phyloP scores from a whole-genome alignment of 768 basidiomycete genomes.

The Lentinula aciculospora region DNA sequence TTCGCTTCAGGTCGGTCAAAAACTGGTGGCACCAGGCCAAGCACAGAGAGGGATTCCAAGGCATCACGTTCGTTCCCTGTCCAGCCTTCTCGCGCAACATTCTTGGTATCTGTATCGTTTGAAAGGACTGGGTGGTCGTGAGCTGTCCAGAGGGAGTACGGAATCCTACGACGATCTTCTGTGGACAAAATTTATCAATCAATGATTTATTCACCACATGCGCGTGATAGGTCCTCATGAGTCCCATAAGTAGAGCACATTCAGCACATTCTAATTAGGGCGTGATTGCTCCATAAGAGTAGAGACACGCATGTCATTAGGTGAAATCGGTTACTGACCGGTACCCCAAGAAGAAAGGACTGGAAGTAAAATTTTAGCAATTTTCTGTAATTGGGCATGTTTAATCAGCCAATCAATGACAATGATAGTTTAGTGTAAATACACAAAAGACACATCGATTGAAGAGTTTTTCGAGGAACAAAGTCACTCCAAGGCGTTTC shows the following conservation, averaged over 20 bases:
- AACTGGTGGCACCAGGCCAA: conserved; percentile 69
- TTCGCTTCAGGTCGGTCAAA: conserved; percentile 46
- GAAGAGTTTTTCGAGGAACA: conserved; percentile 6
- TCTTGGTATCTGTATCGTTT: conserved; percentile 76
- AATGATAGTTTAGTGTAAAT: no score
- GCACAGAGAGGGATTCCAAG: conserved; percentile 75
- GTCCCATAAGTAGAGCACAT: neutral
- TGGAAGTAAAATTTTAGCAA: conserved; percentile 92
- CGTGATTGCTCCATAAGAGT: neutral
- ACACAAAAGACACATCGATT: neutral
- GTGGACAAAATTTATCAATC: conserved; percentile 3
- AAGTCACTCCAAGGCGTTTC: neutral
- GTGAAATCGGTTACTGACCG: conserved; percentile 37
- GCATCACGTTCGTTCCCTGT: neutral
- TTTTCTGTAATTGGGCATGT: conserved; percentile 46
- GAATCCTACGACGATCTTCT: conserved; percentile 88
- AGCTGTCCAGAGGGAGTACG: conserved; percentile 72
- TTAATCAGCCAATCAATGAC: neutral
- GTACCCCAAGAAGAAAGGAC: conserved; percentile 89
- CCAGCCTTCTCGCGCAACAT: conserved; percentile 67
- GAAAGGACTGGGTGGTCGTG: conserved; percentile 62
- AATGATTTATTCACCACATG: neutral
- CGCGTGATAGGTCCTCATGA: neutral
- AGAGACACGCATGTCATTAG: neutral
- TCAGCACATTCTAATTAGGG: neutral